Percentiles rank a stretch among this genome's conserved stretches.
Conservation (phyloP, 768 basidiomycete species). For the Kwoniella sp. region DNA sequence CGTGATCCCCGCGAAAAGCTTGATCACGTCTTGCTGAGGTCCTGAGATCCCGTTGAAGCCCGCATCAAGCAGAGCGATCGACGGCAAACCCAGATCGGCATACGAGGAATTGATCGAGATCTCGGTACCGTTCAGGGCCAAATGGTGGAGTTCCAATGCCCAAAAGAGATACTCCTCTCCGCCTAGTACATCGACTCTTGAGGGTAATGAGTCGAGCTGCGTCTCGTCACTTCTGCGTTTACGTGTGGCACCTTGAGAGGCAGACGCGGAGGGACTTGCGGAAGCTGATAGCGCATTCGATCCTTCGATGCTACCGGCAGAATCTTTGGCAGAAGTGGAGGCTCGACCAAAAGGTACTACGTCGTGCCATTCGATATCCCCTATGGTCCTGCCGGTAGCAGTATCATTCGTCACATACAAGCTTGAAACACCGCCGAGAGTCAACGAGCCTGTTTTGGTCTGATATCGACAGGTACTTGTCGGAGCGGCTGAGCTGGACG, state of each 20-base stretch:
- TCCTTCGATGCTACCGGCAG: background rate
- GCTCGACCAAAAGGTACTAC: conserved; percentile 45
- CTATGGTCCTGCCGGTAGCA: conserved; percentile 32
- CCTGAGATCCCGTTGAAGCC: conserved; percentile 52
- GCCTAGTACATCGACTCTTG: conserved; percentile 21
- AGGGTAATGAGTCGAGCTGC: conserved; percentile 14
- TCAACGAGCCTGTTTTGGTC: conserved; percentile 30
- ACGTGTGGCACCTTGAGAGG: background rate
- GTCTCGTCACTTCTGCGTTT: background rate
- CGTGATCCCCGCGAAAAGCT: conserved; percentile 40
- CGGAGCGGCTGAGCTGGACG: conserved; percentile 33
- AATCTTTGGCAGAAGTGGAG: conserved; percentile 10
- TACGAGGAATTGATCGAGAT: conserved; percentile 44
- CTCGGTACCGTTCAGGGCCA: conserved; percentile 50
- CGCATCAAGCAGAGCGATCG: conserved; percentile 48
- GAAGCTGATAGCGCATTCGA: conserved; percentile 6
- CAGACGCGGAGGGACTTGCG: conserved; percentile 5
- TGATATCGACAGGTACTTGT: conserved; percentile 25
- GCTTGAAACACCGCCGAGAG: conserved; percentile 46
- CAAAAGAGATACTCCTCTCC: conserved; percentile 42
- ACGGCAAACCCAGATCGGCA: conserved; percentile 25
- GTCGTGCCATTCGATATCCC: conserved; percentile 50
- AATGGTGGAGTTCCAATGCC: conserved; percentile 38
- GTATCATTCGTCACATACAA: conserved; percentile 27
- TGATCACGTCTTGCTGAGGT: conserved; percentile 48